Evolutionary conservation across 805 yeast genomes (phyloP).

Genomic region (Teunomyces panamensis): DNA sequence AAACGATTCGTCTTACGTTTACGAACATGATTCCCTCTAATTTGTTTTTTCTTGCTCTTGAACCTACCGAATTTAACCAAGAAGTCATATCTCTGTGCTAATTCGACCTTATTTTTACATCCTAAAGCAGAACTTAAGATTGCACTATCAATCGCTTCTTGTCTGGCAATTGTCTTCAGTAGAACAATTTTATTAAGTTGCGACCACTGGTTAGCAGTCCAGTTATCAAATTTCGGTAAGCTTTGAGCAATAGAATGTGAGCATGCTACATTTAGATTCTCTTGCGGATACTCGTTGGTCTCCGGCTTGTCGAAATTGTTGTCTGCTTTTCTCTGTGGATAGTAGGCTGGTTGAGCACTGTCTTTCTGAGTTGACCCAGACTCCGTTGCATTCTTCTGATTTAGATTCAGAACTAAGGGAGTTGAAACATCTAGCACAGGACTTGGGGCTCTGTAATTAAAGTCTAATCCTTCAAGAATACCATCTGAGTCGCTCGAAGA

Average conservation of each 20-base stretch:
- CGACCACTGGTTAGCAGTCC: constrained; percentile 34
- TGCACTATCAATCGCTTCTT: constrained; percentile 27
- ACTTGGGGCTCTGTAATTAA: constrained; percentile 7
- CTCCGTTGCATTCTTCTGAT: neutral
- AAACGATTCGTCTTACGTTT: neutral
- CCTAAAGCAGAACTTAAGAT: constrained; percentile 24
- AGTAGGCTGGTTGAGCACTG: neutral
- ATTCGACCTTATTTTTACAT: constrained; percentile 26
- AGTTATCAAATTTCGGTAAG: constrained; percentile 7
- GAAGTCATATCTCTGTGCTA: constrained; percentile 30
- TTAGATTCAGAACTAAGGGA: constrained; percentile 1
- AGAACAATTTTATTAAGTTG: constrained; percentile 27
- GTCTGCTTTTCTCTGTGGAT: neutral
- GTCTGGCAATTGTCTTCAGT: constrained; percentile 22
- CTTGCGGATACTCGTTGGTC: too few species aligned
- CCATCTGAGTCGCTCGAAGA: constrained; percentile 10
- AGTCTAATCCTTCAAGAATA: constrained; percentile 7
- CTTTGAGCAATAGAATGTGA: neutral
- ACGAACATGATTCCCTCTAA: neutral
- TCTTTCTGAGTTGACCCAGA: neutral
- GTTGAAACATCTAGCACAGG: constrained; percentile 10
- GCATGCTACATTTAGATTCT: neutral
- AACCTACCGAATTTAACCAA: constrained; percentile 11
- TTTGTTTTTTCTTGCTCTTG: neutral
- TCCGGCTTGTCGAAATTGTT: neutral